Evolutionary conservation across 2,329 filamentous ascomycete species (phyloP).

Genomic region (Hypoxylon sp.): DNA sequence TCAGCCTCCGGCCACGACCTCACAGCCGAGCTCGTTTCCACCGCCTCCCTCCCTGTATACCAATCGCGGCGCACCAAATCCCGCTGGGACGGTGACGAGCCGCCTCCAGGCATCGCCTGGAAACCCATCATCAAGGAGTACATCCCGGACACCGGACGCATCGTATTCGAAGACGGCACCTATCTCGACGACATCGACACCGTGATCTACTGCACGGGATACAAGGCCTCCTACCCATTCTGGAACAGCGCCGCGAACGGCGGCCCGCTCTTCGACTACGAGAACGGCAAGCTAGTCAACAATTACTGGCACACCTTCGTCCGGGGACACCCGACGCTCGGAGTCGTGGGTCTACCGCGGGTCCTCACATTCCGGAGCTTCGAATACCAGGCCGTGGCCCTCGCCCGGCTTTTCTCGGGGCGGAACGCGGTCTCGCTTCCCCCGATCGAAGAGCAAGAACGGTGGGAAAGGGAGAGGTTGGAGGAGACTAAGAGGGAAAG

Average conservation of each 20-base stretch:
- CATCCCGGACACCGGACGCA: constrained; percentile 55
- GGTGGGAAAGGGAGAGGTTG: constrained; percentile 63
- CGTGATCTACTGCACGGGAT: constrained; percentile 62
- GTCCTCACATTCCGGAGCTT: constrained; percentile 68
- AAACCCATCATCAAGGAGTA: constrained; percentile 66
- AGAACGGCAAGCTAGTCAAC: constrained; percentile 58
- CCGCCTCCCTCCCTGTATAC: constrained; percentile 62
- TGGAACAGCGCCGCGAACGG: constrained; percentile 65
- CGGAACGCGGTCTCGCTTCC: constrained; percentile 60
- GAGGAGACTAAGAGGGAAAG: constrained; percentile 51
- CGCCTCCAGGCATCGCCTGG: constrained; percentile 66
- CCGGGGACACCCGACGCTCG: constrained; percentile 63
- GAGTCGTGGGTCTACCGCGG: constrained; percentile 66
- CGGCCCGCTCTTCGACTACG: constrained; percentile 66
- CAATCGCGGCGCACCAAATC: constrained; percentile 66
- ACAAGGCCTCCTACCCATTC: constrained; percentile 61
- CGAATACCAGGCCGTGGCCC: constrained; percentile 69
- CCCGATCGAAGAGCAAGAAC: constrained; percentile 55
- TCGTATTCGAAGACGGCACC: constrained; percentile 60
- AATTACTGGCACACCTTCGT: constrained; percentile 70
- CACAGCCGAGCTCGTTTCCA: constrained; percentile 56
- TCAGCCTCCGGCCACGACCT: constrained; percentile 62
- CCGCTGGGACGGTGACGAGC: constrained; percentile 65
- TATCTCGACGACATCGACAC: constrained; percentile 57
- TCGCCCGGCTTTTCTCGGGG: constrained; percentile 64